Percentiles rank a stretch among this genome's conserved stretches.
Conservation (phyloP, 2,329 filamentous ascomycete genomes). For the Stachybotrys chartarum region DNA sequence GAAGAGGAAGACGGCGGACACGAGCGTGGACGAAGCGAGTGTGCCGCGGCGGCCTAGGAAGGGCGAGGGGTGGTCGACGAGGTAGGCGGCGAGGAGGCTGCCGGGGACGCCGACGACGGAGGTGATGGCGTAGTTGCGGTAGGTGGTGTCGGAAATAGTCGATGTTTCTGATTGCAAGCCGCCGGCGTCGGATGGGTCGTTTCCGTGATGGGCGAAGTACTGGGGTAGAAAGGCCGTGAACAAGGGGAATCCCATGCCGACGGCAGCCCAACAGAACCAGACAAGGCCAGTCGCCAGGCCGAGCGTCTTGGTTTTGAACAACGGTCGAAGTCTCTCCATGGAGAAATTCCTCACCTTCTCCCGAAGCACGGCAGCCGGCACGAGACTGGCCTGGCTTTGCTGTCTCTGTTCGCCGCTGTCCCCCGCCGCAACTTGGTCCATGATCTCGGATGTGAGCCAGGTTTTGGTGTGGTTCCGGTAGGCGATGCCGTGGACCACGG, state of each 20-base stretch:
- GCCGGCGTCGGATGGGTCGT: conserved; percentile 16
- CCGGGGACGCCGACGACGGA: conserved; percentile 71
- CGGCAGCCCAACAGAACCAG: conserved; percentile 76
- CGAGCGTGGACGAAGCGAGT: conserved; percentile 58
- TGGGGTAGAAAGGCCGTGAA: conserved; percentile 91
- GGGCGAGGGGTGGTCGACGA: conserved; percentile 58
- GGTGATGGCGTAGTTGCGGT: conserved; percentile 79
- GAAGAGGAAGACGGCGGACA: conserved; percentile 64
- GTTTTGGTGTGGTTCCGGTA: conserved; percentile 62
- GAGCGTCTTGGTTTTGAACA: conserved; percentile 51
- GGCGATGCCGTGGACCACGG: conserved; percentile 72
- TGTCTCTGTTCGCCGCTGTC: conserved; percentile 21
- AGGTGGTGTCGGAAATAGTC: conserved; percentile 44
- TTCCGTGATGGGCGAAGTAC: conserved; percentile 59
- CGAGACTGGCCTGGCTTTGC: neutral
- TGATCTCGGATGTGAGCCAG: conserved; percentile 67
- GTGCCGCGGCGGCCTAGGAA: conserved; percentile 64
- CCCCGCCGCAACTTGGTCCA: conserved; percentile 46
- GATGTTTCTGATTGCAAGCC: conserved; percentile 22
- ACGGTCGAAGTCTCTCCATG: conserved; percentile 55
- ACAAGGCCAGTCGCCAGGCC: conserved; percentile 47
- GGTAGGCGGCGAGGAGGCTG: conserved; percentile 64
- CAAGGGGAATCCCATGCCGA: conserved; percentile 80
- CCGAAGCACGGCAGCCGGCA: conserved; percentile 37
- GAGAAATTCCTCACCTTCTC: conserved; percentile 61